A percentile compares a stretch with the other conserved stretches of the same genome.
phyloP scores from a whole-genome alignment of 345 rosid species.

The Syzygium oleosum region DNA sequence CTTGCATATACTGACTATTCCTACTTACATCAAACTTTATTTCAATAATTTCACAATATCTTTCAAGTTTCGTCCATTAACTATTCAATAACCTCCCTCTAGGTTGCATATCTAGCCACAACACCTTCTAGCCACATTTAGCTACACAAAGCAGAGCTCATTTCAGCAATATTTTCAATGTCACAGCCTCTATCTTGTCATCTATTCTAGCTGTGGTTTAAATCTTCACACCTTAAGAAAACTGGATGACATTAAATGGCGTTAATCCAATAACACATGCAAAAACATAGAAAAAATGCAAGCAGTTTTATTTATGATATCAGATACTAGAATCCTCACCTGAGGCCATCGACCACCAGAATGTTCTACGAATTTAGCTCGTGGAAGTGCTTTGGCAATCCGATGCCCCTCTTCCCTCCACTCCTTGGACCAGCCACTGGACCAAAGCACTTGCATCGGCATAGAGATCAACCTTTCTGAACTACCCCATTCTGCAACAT shows the following conservation, averaged over 20 bases:
- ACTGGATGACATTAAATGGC: neutral
- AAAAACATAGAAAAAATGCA: neutral
- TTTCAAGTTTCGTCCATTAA: neutral
- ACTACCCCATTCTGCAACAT: conserved; percentile 68
- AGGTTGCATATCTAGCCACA: neutral
- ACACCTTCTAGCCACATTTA: neutral
- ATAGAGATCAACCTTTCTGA: conserved; percentile 41
- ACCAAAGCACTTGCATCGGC: conserved; percentile 83
- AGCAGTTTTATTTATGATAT: neutral
- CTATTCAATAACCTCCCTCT: neutral
- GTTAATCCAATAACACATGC: neutral
- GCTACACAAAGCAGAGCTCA: neutral
- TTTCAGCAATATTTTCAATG: neutral
- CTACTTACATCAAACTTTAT: neutral
- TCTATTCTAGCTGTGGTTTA: neutral
- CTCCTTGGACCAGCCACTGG: conserved; percentile 47
- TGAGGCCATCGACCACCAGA: conserved; percentile 91
- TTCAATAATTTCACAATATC: neutral
- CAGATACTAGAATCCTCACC: conserved; percentile 27
- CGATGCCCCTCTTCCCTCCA: conserved; percentile 61
- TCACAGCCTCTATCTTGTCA: neutral
- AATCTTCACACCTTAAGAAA: neutral
- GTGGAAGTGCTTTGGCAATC: conserved; percentile 61
- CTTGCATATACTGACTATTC: neutral
- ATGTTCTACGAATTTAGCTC: conserved; percentile 58